These are phyloP conservation scores for Asterochloris erici DNA, from an alignment of 139 green algal species.

Conservation along the genomic window DNA sequence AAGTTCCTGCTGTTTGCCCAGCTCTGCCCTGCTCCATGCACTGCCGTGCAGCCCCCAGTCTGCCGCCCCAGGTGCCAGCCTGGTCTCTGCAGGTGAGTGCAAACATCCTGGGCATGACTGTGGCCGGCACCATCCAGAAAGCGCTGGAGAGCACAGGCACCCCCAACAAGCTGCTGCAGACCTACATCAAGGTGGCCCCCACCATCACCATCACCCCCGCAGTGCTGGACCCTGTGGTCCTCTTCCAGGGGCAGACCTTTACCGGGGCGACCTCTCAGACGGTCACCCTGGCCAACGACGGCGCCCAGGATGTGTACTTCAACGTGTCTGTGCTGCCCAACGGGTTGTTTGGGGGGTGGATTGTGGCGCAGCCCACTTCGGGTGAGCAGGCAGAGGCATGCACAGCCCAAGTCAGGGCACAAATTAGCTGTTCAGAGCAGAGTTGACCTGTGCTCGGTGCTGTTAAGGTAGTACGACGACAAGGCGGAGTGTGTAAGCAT, in stretches of 20 bases:
- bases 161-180: slow-evolving; percentile 28
- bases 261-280: slow-evolving; percentile 10
- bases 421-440: no score
- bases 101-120: slow-evolving; percentile 17
- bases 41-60: no score
- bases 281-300: slow-evolving; percentile 16
- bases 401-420: no score
- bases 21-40: no score
- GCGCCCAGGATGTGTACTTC: neutral
- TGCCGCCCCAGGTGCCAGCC: no score
- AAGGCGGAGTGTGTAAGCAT: no score
- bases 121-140: slow-evolving; percentile 2
- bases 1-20: no score
- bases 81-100: slow-evolving; percentile 18
- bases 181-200: slow-evolving; percentile 3
- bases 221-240: slow-evolving; percentile 11
- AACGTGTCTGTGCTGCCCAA: slow-evolving; percentile 3
- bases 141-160: slow-evolving; percentile 16
- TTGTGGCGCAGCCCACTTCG: neutral
- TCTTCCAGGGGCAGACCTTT: slow-evolving; percentile 16
- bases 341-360: slow-evolving; percentile 25
- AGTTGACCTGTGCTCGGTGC: no score
- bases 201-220: slow-evolving; percentile 7
- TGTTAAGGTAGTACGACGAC: no score
- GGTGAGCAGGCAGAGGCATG: neutral